phyloP scores from a whole-genome alignment of 495 filamentous ascomycete species.

The Hyphodiscus hymeniophilus region DNA sequence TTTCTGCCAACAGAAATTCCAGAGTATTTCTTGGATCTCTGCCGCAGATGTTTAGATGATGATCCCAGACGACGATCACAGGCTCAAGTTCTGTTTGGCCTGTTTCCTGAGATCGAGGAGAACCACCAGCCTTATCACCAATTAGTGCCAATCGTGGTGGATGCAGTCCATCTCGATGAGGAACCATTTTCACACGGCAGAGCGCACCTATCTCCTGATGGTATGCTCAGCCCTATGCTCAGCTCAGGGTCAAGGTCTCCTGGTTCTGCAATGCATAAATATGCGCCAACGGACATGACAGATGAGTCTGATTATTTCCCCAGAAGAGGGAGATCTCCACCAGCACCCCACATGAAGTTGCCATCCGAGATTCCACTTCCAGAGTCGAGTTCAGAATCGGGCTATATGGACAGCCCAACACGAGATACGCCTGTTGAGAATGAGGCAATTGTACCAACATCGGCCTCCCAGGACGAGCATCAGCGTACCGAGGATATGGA shows the following conservation, averaged over 20 bases:
- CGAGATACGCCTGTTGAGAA: not conserved
- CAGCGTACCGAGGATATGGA: conserved; percentile 7
- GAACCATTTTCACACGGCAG: not conserved
- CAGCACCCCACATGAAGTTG: not conserved
- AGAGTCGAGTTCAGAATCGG: conserved; percentile 11
- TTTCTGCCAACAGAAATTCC: conserved; percentile 39
- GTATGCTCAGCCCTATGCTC: not conserved
- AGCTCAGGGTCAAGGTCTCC: not conserved
- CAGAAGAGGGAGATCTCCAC: conserved; percentile 20
- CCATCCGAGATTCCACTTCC: conserved; percentile 16
- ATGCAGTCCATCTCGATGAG: conserved; percentile 13
- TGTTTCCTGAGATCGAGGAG: conserved; percentile 19
- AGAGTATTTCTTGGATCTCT: conserved; percentile 49
- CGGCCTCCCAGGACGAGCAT: not conserved
- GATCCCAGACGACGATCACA: conserved; percentile 30
- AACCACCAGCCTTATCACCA: not conserved
- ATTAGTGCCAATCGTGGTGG: conserved; percentile 16
- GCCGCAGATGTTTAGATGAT: conserved; percentile 49
- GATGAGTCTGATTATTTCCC: conserved; percentile 18
- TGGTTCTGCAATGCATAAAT: conserved; percentile 10
- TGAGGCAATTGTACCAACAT: not conserved
- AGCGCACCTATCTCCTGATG: not conserved
- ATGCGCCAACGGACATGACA: conserved; percentile 18
- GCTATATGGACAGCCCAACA: conserved; percentile 1
- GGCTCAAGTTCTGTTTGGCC: conserved; percentile 14